Evolutionary conservation across 2,329 filamentous ascomycete genomes (phyloP).

Genomic region (Diaporthe nobilis): DNA sequence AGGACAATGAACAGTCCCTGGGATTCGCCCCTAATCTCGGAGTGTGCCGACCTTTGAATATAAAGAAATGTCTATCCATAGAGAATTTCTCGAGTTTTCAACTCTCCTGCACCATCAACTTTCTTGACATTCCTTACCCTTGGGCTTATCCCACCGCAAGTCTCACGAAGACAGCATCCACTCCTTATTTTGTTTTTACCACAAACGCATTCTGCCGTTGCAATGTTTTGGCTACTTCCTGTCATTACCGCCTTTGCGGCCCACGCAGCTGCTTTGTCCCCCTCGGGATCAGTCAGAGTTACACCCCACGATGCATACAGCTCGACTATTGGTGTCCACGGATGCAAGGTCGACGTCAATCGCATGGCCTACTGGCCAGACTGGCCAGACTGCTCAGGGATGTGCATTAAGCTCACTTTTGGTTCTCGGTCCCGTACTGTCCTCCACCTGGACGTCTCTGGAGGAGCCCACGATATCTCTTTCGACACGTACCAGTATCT

Average conservation of each 20-base stretch:
- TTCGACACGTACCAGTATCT: constrained; percentile 76
- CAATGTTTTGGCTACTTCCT: constrained; percentile 4
- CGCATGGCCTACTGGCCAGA: constrained; percentile 73
- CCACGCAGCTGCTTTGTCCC: background rate
- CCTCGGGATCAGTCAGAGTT: constrained; percentile 50
- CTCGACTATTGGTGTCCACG: constrained; percentile 70
- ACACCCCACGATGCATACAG: constrained; percentile 72
- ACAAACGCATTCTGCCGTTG: background rate
- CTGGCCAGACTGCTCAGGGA: constrained; percentile 66
- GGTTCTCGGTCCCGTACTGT: constrained; percentile 66
- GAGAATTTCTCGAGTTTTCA: too few species aligned
- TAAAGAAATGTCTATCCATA: background rate
- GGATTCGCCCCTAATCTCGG: background rate
- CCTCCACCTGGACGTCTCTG: constrained; percentile 69
- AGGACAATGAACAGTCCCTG: background rate
- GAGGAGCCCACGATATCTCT: constrained; percentile 70
- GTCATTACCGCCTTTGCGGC: background rate
- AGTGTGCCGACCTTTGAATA: background rate
- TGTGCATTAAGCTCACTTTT: constrained; percentile 69
- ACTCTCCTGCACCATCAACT: too few species aligned
- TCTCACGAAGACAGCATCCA: constrained; percentile 13
- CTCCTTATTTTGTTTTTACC: background rate
- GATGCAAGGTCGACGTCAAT: constrained; percentile 73
- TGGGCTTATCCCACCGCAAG: background rate
- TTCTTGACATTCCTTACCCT: background rate